Base-by-base conservation (phyloP, 75 land plant species). In the Larix kaempferi region DNA sequence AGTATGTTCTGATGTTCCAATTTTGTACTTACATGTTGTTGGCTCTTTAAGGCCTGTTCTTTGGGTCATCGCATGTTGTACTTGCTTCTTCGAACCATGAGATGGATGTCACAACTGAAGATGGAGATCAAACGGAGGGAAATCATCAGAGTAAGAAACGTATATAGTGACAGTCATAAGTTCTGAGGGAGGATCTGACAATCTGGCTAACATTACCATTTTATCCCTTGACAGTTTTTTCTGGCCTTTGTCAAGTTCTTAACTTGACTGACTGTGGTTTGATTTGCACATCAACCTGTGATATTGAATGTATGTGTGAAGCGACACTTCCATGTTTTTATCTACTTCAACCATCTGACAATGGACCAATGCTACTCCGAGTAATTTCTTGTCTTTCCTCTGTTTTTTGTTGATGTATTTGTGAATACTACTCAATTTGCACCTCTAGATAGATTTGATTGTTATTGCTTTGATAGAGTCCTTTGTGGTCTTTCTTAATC, bases 321-420 rank as follows among this genome's bases (percentile, higher is more conserved):
- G 73, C 78, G 33, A 57, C 83, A 2, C 84, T 91, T 69, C 74
- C 73, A 4, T 94, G 92, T 80, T 94, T 82, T 81, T 94, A 94
- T 83, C 73, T 91, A 35, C 89, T 94, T 76, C 85, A 84, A 26
- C 92, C 96, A 57, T 84, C 94, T 37, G 84, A 88, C 1, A 78
- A 71, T 57, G 88, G 90, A 14, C 76, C 78, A 67, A 79, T 89
- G 87, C 88, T 94, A 71, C 83, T 90, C 33, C 86, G 88, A 83
- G 96, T 94, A 83, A 57, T 54, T 52, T 33, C 57, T 15, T 55
- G 56, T 26, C 37, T 66, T 62, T 61, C n/a, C 12, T 44, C 52
- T 49, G 11, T 19, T 67, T 35, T 27, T 19, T 15, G 49, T 49
- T 27, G 23, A 44, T 59, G 21, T 19, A 52, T 23, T 54, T n/a